Evolutionary conservation across 306 rosid species (phyloP), one percentile per base, ranked within the genome.

Genomic region (Delonix regia): DNA sequence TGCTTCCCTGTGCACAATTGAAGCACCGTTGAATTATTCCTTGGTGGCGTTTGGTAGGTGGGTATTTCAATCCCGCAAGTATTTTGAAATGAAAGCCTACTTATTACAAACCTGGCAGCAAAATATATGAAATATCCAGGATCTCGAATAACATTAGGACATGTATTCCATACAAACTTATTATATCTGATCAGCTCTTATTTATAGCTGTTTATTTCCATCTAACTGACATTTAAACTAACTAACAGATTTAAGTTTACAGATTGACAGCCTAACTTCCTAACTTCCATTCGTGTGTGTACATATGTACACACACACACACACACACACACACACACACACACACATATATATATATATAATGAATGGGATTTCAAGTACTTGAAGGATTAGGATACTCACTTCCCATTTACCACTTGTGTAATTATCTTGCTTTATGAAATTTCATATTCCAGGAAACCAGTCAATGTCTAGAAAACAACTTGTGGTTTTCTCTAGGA

Each of bases 401-500:
- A 3, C 18, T 65, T 39, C 11, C 30, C 33, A 65, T 8, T 38
- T 11, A 33, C 28, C 49, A 12, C 30, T 5, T 9, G 51, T 22
- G 36, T 67, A 11, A 38, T 78, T n/a, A 57, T 57, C 21, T 9
- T 47, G 27, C 30, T 53, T 38, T 53, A 33, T 63, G 62, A 30
- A 62, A 82, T 74, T 60, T 24, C 25, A 19, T 66, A 30, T 41
- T 78, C 39, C 80, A 86, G 93, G 88, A 48, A 86, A 48, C 33
- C 88, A 71, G 53, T 52, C 82, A 7, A 62, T 47, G 82, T 51
- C 81, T 33, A 77, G 80, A 38, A 86, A 81, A 11, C 80, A 76
- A 52, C 83, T 86, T 80, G 78, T 87, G 75, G 88, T 95, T 25
- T 81, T 77, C 13, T 53, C 94, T 27, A 84, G 83, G 71, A 95